Evolutionary conservation across 352 stramenopile genomes (phyloP).

Genomic region (Pythium brassicae): DNA sequence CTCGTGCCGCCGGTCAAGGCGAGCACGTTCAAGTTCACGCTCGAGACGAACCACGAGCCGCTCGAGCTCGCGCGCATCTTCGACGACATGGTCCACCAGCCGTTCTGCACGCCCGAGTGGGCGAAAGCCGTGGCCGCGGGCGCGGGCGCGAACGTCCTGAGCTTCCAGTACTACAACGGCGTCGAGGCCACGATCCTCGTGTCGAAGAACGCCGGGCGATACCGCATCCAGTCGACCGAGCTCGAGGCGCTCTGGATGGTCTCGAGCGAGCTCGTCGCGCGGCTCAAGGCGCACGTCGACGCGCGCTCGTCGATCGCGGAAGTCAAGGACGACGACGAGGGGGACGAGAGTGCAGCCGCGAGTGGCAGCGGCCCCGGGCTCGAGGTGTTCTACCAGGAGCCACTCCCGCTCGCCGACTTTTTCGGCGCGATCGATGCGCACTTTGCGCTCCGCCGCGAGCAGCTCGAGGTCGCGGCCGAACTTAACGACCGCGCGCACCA

Average conservation of each 20-base stretch:
- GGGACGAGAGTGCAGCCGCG: conserved; percentile 20
- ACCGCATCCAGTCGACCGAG: conserved; percentile 84
- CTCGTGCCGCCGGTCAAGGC: conserved; percentile 76
- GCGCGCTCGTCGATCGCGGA: background rate
- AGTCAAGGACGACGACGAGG: conserved; percentile 21
- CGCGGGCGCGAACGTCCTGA: conserved; percentile 70
- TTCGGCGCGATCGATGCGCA: conserved; percentile 87
- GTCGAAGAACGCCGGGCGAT: conserved; percentile 87
- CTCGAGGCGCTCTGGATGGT: conserved; percentile 80
- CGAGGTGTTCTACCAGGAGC: conserved; percentile 79
- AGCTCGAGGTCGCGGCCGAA: conserved; percentile 51
- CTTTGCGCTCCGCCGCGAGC: conserved; percentile 65
- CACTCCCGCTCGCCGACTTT: conserved; percentile 81
- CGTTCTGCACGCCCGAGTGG: conserved; percentile 61
- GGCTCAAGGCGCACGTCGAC: conserved; percentile 53
- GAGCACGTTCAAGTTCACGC: conserved; percentile 84
- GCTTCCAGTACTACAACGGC: conserved; percentile 87
- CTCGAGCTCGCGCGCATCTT: conserved; percentile 73
- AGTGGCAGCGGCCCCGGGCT: conserved; percentile 11
- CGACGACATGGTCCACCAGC: conserved; percentile 85
- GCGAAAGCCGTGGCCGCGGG: conserved; percentile 59
- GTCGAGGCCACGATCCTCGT: conserved; percentile 83
- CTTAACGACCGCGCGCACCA: conserved; percentile 86
- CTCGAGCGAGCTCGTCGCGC: conserved; percentile 64
- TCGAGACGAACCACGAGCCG: conserved; percentile 84